Conservation (phyloP, 306 rosid species). For the Cajanus cajan region DNA sequence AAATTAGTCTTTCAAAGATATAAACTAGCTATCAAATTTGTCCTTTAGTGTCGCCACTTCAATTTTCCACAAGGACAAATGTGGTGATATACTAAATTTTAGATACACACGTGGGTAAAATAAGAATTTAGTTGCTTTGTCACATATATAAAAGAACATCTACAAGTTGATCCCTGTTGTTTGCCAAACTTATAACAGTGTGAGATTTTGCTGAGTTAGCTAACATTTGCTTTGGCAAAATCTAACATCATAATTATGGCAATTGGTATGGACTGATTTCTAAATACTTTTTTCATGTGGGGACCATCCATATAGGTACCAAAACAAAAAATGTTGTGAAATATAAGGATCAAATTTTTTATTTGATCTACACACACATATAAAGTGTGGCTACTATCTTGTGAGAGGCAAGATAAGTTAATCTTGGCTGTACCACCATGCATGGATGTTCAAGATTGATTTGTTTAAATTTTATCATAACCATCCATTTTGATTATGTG, state of each 20-base stretch:
- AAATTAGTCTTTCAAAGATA: not conserved
- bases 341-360: not conserved
- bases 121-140: not conserved
- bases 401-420: not conserved
- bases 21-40: not conserved
- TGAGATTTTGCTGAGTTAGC: not conserved
- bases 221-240: not conserved
- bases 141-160: not conserved
- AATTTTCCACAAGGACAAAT: not conserved
- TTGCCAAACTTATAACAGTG: not conserved
- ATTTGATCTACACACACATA: not conserved
- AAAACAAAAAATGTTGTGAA: not conserved
- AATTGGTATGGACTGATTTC: not conserved
- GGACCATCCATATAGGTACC: not conserved
- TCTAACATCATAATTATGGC: not conserved
- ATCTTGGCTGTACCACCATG: not conserved
- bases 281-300: not conserved
- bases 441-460: not conserved
- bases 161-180: not conserved
- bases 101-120: not conserved
- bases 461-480: not conserved
- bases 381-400: not conserved
- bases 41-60: not conserved
- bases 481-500: not conserved
- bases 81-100: not conserved